Conservation (phyloP, 2,329 filamentous ascomycete species). For the Neofusicoccum laricinum region DNA sequence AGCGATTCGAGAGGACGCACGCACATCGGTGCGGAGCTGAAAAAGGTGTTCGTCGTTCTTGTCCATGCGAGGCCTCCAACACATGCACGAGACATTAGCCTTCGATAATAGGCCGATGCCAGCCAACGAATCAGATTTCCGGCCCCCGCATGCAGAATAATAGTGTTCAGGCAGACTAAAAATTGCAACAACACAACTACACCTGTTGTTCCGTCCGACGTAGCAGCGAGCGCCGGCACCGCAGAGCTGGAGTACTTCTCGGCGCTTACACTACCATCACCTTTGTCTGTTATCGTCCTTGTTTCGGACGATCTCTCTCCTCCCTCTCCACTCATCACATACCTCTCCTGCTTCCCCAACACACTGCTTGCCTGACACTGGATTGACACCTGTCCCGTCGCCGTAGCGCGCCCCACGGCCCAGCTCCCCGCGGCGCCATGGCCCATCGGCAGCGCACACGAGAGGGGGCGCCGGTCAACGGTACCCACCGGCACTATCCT, state of each 20-base stretch:
- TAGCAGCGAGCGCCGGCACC: neutral
- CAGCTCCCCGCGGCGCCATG: neutral
- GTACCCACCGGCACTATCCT: too few relatives aligned
- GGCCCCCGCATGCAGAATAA: neutral
- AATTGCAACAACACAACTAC: neutral
- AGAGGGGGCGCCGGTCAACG: too few relatives aligned
- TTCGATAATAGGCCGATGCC: neutral
- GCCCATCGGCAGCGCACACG: neutral
- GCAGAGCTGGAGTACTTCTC: too few relatives aligned
- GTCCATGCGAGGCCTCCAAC: conserved; percentile 8
- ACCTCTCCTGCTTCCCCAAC: neutral
- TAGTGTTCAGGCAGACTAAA: neutral
- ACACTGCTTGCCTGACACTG: neutral
- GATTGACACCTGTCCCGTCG: neutral
- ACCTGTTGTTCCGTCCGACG: neutral
- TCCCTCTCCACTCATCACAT: neutral
- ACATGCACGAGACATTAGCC: neutral
- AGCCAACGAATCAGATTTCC: neutral
- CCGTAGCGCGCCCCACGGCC: neutral
- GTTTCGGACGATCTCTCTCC: neutral
- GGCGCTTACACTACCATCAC: too few relatives aligned
- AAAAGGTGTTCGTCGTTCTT: neutral
- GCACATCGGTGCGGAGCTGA: neutral
- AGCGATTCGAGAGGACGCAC: neutral
- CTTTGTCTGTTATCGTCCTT: neutral